phyloP scores from a whole-genome alignment of 441 rosid genomes.

The Arabidopsis hybrid region DNA sequence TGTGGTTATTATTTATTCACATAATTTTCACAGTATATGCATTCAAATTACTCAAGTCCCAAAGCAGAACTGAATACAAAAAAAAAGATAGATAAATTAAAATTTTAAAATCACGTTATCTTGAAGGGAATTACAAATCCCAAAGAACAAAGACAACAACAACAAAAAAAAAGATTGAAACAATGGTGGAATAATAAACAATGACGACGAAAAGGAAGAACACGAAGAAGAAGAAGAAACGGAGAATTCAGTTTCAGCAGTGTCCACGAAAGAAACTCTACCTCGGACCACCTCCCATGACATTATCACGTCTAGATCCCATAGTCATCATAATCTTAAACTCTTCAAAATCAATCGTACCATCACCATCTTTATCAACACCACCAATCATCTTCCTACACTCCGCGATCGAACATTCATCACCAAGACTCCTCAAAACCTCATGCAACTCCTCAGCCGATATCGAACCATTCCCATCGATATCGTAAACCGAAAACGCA shows the following conservation, averaged over 20 bases:
- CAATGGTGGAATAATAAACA: conserved; percentile 31
- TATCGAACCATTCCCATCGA: conserved; percentile 87
- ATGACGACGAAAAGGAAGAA: neutral
- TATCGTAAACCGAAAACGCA: conserved; percentile 85
- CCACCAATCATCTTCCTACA: conserved; percentile 92
- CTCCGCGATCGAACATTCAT: conserved; percentile 70
- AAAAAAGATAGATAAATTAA: neutral
- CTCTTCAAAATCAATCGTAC: conserved; percentile 88
- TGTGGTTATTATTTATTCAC: conserved; percentile 33
- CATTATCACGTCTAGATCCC: conserved; percentile 54
- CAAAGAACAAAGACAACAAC: neutral
- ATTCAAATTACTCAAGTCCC: conserved; percentile 13
- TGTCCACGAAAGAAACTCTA: conserved; percentile 1
- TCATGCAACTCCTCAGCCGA: conserved; percentile 81
- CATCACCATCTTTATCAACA: conserved; percentile 87
- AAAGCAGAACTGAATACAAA: conserved; percentile 25
- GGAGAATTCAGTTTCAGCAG: neutral
- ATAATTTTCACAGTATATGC: conserved; percentile 16
- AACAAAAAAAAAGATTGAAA: neutral
- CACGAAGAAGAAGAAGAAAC: neutral
- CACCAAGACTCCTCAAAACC: conserved; percentile 76
- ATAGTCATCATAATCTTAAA: conserved; percentile 90
- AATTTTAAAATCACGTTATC: neutral
- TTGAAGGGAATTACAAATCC: conserved; percentile 15
- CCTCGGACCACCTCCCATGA: conserved; percentile 35